Evolutionary conservation across 164 flowering plant genomes (phyloP).

Genomic region (Dillenia turbinata): DNA sequence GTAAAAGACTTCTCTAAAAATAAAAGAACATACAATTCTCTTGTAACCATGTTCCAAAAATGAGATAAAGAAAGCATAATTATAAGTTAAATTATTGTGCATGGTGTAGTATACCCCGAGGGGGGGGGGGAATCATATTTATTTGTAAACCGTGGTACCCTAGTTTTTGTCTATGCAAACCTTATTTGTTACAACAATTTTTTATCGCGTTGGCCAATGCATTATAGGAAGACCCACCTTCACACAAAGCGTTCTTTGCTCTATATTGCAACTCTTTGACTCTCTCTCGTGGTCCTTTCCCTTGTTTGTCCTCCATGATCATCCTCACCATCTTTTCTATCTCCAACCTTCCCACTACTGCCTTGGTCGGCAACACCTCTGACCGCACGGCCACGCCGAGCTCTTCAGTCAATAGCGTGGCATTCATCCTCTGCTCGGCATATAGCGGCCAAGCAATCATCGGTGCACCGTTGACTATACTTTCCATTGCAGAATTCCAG

Average conservation of each 20-base stretch:
- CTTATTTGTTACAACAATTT: background rate
- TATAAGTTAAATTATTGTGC: too few relatives aligned
- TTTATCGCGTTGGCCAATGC: constrained; percentile 14
- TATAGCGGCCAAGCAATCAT: constrained; percentile 54
- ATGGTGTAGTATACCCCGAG: too few relatives aligned
- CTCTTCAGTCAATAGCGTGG: constrained; percentile 28
- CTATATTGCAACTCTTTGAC: constrained; percentile 19
- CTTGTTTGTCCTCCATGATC: constrained; percentile 28
- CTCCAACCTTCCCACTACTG: constrained; percentile 33
- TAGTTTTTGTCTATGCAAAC: background rate
- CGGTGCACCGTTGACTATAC: constrained; percentile 36
- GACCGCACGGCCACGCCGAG: constrained; percentile 30
- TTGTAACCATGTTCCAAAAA: too few relatives aligned
- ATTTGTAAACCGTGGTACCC: background rate
- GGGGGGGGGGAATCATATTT: too few relatives aligned
- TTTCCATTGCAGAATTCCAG: constrained; percentile 49
- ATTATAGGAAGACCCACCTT: constrained; percentile 30
- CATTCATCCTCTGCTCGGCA: constrained; percentile 47
- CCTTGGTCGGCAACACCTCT: constrained; percentile 2
- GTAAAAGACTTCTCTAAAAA: too few relatives aligned
- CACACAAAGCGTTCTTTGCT: constrained; percentile 15
- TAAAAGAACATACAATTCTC: too few relatives aligned
- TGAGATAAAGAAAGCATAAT: too few relatives aligned
- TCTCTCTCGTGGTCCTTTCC: constrained; percentile 15
- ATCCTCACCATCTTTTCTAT: constrained; percentile 27